phyloP scores from a whole-genome alignment of 169 alveolate species.

The Plasmodium sp. region DNA sequence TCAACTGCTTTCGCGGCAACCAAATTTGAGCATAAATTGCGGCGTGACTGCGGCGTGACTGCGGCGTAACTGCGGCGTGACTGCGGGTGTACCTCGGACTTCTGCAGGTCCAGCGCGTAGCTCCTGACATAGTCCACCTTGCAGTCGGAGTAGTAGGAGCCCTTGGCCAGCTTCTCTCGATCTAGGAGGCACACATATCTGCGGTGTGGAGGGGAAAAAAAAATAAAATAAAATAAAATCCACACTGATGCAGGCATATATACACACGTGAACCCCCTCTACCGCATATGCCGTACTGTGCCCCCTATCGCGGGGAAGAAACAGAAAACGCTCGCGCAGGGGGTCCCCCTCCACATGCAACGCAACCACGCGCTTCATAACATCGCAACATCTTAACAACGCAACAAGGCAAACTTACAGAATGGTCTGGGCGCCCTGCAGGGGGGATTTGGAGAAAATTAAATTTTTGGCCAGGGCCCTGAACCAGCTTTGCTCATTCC shows the following conservation, averaged over 20 bases:
- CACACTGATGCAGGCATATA: not conserved
- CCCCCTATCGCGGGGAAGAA: not conserved
- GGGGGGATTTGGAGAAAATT: constrained; percentile 35
- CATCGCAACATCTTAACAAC: no score
- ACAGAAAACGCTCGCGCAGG: not conserved
- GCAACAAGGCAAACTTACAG: constrained; percentile 3
- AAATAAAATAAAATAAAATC: not conserved
- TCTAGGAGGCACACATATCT: constrained; percentile 55
- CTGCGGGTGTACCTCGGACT: constrained; percentile 19
- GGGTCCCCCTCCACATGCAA: not conserved
- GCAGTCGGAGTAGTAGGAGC: constrained; percentile 63
- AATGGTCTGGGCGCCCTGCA: constrained; percentile 72
- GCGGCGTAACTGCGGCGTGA: not conserved
- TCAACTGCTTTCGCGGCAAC: not conserved
- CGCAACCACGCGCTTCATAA: no score
- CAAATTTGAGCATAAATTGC: not conserved
- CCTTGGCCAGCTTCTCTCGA: constrained; percentile 50
- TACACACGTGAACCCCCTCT: not conserved
- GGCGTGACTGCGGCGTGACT: not conserved
- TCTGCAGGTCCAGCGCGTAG: constrained; percentile 19
- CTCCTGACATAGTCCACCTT: constrained; percentile 32
- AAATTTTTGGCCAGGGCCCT: constrained; percentile 31
- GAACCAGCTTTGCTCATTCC: constrained; percentile 46
- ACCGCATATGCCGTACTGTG: not conserved
- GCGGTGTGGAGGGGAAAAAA: not conserved